Evolutionary conservation across 179 eudicot genomes (phyloP).

Genomic region (Carnegiea gigantea): DNA sequence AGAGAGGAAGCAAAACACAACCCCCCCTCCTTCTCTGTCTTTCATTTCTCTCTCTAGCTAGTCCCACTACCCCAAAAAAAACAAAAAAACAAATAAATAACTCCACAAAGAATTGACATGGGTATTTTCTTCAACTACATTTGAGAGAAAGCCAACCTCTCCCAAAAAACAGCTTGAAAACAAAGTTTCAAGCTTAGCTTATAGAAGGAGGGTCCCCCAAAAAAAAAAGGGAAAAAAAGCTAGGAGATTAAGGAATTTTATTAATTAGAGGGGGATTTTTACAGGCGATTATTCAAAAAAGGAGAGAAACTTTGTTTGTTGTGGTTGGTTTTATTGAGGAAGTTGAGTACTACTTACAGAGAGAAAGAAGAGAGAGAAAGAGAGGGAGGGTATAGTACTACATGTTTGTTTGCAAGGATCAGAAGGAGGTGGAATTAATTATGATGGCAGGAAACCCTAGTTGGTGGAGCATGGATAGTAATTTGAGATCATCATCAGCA

Average conservation of each 20-base stretch:
- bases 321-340: neutral
- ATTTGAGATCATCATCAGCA: constrained; percentile 32
- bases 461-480: constrained; percentile 76
- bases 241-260: too few relatives aligned
- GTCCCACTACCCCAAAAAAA: constrained; percentile 49
- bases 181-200: constrained; percentile 36
- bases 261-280: neutral
- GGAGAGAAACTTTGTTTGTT: constrained; percentile 5
- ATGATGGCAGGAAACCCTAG: constrained; percentile 94
- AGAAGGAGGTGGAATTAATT: constrained; percentile 22
- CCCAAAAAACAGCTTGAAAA: neutral
- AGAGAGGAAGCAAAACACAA: constrained; percentile 18
- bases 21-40: constrained; percentile 15
- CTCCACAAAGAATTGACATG: constrained; percentile 36
- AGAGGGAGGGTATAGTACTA: neutral
- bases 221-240: neutral
- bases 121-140: constrained; percentile 35
- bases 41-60: constrained; percentile 15
- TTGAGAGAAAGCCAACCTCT: neutral
- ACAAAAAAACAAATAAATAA: constrained; percentile 14
- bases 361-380: constrained; percentile 2
- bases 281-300: neutral
- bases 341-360: neutral
- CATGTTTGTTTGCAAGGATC: constrained; percentile 12
- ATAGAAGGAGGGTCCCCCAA: constrained; percentile 7